phyloP scores from a whole-genome alignment of 176 grass and related monocot species.

The barley (Hordeum vulgare) region MorexV3_pseudomolecules_assembly NC_058519.1:585632165-585632664 shows the following conservation, averaged over 20 bases:
- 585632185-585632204: not conserved
- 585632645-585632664: not conserved
- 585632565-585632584: conserved; percentile 2
- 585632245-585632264: not conserved
- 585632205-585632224: not conserved
- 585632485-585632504: conserved; percentile 79
- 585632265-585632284: not conserved
- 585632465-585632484: conserved; percentile 68
- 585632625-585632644: not conserved
- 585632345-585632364: not conserved
- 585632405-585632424: not conserved
- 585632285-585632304: not conserved
- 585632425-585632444: conserved; percentile 43
- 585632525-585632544: conserved; percentile 76
- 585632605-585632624: not conserved
- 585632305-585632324: too few species aligned
- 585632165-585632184: not conserved
- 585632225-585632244: not conserved
- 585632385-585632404: not conserved
- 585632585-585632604: conserved; percentile 1
- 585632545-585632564: conserved; percentile 65
- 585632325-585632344: not conserved
- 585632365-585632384: conserved; percentile 6
- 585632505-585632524: conserved; percentile 70
- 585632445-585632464: conserved; percentile 86